A percentile compares a stretch with the other conserved stretches of the same genome.
phyloP scores from a whole-genome alignment of 2,329 filamentous ascomycete species.

The Lasiodiplodia citricola region DNA sequence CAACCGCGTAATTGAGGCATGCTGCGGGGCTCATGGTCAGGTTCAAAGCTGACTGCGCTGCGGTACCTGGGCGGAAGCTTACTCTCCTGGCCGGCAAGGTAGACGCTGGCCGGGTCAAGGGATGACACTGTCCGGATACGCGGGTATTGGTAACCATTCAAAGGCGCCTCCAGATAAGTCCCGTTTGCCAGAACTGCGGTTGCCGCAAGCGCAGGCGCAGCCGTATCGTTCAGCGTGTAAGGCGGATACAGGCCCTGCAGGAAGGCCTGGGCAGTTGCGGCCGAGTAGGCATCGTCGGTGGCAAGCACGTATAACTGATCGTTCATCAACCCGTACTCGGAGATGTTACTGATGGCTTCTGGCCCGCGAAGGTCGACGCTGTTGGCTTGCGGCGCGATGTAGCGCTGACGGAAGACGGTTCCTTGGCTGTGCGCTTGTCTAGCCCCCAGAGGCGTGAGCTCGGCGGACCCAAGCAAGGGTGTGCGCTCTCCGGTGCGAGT shows the following conservation, averaged over 20 bases:
- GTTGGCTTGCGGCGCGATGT: conserved; percentile 47
- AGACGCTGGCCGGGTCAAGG: conserved; percentile 58
- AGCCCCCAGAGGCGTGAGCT: conserved; percentile 61
- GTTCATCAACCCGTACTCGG: conserved; percentile 50
- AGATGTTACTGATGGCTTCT: conserved; percentile 53
- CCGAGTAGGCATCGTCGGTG: conserved; percentile 52
- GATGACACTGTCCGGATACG: conserved; percentile 51
- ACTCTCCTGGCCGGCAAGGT: conserved; percentile 54
- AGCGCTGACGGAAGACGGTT: conserved; percentile 57
- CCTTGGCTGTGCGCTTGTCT: conserved; percentile 59
- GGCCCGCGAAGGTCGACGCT: conserved; percentile 30
- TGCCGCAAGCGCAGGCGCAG: conserved; percentile 33
- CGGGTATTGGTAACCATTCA: conserved; percentile 64
- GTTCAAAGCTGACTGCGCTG: not conserved
- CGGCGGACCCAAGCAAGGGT: conserved; percentile 45
- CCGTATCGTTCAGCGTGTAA: conserved; percentile 38
- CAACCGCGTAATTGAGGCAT: conserved; percentile 35
- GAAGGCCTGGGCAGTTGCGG: conserved; percentile 64
- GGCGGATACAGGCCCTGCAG: conserved; percentile 67
- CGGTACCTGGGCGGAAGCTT: conserved; percentile 46
- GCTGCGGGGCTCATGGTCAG: not conserved
- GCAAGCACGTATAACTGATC: conserved; percentile 56
- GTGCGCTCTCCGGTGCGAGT: conserved; percentile 62
- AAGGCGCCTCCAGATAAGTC: conserved; percentile 51
- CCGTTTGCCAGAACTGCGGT: conserved; percentile 56